phyloP scores from a whole-genome alignment of 192 early-diverging fungal genomes.

The Funneliformis geosporum region DNA sequence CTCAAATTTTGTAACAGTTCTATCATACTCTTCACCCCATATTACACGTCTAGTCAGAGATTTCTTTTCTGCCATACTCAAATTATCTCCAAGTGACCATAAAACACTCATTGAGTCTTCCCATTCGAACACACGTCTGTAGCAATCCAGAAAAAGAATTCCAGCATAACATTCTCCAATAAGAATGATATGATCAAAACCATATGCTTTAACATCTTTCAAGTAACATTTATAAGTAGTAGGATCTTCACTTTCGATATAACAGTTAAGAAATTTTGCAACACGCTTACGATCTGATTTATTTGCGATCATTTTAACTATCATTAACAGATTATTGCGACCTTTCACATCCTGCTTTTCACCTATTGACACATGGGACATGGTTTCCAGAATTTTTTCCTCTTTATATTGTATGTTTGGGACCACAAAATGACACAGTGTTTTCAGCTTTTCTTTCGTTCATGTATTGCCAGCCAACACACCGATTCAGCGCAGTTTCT shows the following conservation, averaged over 20 bases:
- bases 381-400: neutral
- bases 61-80: neutral
- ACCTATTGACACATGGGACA: neutral
- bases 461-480: neutral
- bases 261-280: slow-evolving; percentile 4
- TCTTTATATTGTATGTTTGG: neutral
- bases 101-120: slow-evolving; percentile 12
- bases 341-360: slow-evolving; percentile 2
- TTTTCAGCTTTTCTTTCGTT: slow-evolving; percentile 10
- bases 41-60: neutral
- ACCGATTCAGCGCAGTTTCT: slow-evolving; percentile 16
- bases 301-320: slow-evolving; percentile 23
- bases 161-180: neutral
- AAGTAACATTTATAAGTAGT: slow-evolving; percentile 11
- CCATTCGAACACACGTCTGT: slow-evolving; percentile 8
- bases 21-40: neutral
- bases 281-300: slow-evolving; percentile 8
- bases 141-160: slow-evolving; percentile 27
- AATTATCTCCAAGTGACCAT: slow-evolving; percentile 9
- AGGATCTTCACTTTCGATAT: neutral
- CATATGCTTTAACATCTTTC: neutral
- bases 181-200: slow-evolving; percentile 22
- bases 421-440: slow-evolving; percentile 14
- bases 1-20: slow-evolving; percentile 4
- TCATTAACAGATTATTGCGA: slow-evolving; percentile 12